Base-by-base conservation (phyloP, 176 grass and related monocot species). In the Triticum timopheevii region DNA sequence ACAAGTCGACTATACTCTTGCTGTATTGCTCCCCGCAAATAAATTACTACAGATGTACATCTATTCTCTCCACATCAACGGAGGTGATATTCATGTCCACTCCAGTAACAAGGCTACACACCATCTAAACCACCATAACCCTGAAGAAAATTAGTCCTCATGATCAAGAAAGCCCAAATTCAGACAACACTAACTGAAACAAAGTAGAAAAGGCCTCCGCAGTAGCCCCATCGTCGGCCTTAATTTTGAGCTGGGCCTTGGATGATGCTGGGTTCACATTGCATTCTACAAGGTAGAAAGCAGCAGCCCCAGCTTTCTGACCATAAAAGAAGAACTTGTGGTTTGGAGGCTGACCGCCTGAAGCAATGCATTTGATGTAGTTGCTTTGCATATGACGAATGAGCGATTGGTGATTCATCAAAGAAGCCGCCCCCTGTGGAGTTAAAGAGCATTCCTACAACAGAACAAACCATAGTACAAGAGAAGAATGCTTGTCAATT, bases 261-360 rank as follows among this genome's bases (percentile, higher is more conserved):
- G 89, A 83, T 39, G 94, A 97, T 72, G 94, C 87, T 31, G 97
- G 86, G 83, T 95, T 99, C 74, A 99, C 61, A 58, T 86, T 90
- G 52, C 94, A 99, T 61, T 99, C 97, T 44, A 99, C 92, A 76
- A 99, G 91, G 79, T 97, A 97, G 90, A 94, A 97, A 31, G 70
- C 77, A 65, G 77, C 39, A 27, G 87, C 85, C 35, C 82, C 92
- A 50, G 96, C 89, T 83, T 90, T 95, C 73, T 99, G 92, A 31
- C 94, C 97, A 52, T 94, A 99, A 87, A 99, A 96, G 78, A 93
- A 97, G 87, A 95, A 99, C 83, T 99, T 99, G 83, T 92, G 92
- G 69, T 95, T 99, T 77, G 94, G 94, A 58, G 90, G 86, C 81
- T 93, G 97, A 47, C 97, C 92, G 64, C 97, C 97, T 24, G 94